Evolutionary conservation across 108 stramenopile genomes (phyloP).

Genomic region (Stephanodiscus minutulus): DNA sequence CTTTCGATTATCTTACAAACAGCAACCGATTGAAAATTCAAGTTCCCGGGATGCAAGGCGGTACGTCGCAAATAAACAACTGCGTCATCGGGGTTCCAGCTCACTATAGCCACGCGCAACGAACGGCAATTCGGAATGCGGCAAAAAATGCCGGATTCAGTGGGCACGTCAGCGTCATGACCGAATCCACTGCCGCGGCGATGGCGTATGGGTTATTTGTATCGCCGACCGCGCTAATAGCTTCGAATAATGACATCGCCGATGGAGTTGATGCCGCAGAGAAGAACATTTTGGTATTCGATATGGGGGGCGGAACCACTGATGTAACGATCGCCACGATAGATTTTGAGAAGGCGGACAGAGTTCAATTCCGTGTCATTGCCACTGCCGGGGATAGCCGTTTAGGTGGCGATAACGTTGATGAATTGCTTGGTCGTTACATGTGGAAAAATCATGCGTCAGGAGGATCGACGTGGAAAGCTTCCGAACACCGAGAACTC

Average conservation of each 20-base stretch:
- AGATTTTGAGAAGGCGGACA: conserved; percentile 14
- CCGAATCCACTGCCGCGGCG: conserved; percentile 83
- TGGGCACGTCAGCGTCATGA: conserved; percentile 63
- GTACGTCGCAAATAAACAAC: conserved; percentile 28
- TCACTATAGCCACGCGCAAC: conserved; percentile 65
- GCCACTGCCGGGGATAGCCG: conserved; percentile 66
- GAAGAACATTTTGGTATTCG: conserved; percentile 77
- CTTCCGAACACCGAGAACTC: conserved; percentile 39
- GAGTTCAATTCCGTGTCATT: conserved; percentile 57
- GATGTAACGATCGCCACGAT: conserved; percentile 79
- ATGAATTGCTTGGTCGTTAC: conserved; percentile 53
- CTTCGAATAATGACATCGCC: conserved; percentile 2
- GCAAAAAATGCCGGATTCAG: conserved; percentile 68
- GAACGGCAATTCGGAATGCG: conserved; percentile 56
- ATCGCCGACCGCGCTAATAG: conserved; percentile 16
- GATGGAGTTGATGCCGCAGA: conserved; percentile 4
- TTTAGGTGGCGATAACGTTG: conserved; percentile 85
- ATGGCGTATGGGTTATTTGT: conserved; percentile 84
- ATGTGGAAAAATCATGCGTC: conserved; percentile 18
- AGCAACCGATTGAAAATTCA: conserved; percentile 48
- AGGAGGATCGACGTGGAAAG: conserved; percentile 21
- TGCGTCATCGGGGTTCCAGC: conserved; percentile 82
- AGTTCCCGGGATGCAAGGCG: conserved; percentile 44
- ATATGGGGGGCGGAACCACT: conserved; percentile 89
- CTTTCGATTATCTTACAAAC: conserved; percentile 52